A percentile compares a stretch with the other conserved stretches of the same genome.
These are phyloP conservation scores for Agastache rugosa DNA, from an alignment of 257 asterid genomes.

Conservation along the genomic window DNA sequence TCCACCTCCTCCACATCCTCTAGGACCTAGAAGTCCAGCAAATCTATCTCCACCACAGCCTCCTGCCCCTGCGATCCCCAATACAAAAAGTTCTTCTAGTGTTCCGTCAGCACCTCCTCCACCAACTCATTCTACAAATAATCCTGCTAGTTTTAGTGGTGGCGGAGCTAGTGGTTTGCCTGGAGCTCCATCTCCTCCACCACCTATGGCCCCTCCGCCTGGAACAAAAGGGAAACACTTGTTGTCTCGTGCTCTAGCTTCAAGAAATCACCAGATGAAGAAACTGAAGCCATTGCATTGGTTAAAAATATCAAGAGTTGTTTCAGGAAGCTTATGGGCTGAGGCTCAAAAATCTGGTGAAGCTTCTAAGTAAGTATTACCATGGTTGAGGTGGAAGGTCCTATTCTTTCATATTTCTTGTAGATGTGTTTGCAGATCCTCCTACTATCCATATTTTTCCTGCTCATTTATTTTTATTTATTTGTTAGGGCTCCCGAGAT, in stretches of 20 bases:
- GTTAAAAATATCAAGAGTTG: conserved; percentile 91
- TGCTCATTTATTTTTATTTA: conserved; percentile 28
- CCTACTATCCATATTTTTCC: conserved; percentile 24
- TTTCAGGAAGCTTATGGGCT: conserved; percentile 98
- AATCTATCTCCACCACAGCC: conserved; percentile 52
- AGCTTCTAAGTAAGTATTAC: conserved; percentile 69
- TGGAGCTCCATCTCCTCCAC: conserved; percentile 79
- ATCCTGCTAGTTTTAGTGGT: conserved; percentile 28
- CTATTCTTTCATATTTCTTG: conserved; percentile 15
- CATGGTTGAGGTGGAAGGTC: conserved; percentile 28
- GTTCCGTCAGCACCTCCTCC: conserved; percentile 81
- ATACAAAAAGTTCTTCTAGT: conserved; percentile 21
- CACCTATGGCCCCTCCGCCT: conserved; percentile 72
- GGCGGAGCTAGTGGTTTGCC: conserved; percentile 35
- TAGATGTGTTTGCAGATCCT: conserved; percentile 21
- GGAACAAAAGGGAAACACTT: conserved; percentile 63
- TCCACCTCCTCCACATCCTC: conserved; percentile 45
- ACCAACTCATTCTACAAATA: conserved; percentile 13
- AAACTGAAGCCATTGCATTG: conserved; percentile 93
- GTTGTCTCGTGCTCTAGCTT: conserved; percentile 58
- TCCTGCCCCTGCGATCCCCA: conserved; percentile 21
- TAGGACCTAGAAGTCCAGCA: conserved; percentile 38
- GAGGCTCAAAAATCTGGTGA: conserved; percentile 88
- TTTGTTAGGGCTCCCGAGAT: conserved; percentile 86
- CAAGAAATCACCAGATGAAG: conserved; percentile 66